Evolutionary conservation across 2,329 filamentous ascomycete species (phyloP), one percentile per base, ranked within the genome.

Genomic region (Proliferodiscus dingleyae): DNA sequence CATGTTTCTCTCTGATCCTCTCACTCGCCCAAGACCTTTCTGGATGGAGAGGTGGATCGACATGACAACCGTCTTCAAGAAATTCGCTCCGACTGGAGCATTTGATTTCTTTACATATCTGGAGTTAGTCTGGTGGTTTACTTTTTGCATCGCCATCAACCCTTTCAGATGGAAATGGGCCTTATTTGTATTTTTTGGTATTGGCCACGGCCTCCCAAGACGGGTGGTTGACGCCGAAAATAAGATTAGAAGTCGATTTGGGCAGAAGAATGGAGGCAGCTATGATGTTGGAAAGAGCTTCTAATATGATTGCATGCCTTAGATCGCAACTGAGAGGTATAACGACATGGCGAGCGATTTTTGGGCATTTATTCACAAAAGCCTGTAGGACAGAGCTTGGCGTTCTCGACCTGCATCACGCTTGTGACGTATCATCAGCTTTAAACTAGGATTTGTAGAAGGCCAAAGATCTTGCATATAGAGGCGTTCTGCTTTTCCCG

Each of bases 161-260:
- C 89, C 89, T 0, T 94, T 94, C 65, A 71, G 88, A 7, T 94
- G 88, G 87, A 94, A 94, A 70, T 94, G 88, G 89, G 86, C 83
- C 0, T 62, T 82, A 0, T 94, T 94, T 61, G 87, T 94, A 13
- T 82, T 94, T 57, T 85, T 85, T 49, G 88, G 89, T 0, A 63
- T 91, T 23, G 87, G 85, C 0, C 72, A 77, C 34, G 71, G 71
- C 16, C 61, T 93, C 37, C 88, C 88, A 0, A 72, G 77, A 64
- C 71, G 68, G 11, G 71, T 93, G 21, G 81, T 91, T 1, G 69
- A 77, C 53, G 68, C 76, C 13, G 88, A 94, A 67, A 77, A 83
- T 55, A 68, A 63, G 49, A 52, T 86, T 5, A 67, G 81, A 41
- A 76, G 80, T 52, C 73, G 73, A 1, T 47, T 77, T 36, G 72